Percentiles rank a stretch among this genome's conserved stretches.
These are phyloP conservation scores for Betula pendula DNA, from an alignment of 306 rosid genomes.

Conservation along the genomic window DNA sequence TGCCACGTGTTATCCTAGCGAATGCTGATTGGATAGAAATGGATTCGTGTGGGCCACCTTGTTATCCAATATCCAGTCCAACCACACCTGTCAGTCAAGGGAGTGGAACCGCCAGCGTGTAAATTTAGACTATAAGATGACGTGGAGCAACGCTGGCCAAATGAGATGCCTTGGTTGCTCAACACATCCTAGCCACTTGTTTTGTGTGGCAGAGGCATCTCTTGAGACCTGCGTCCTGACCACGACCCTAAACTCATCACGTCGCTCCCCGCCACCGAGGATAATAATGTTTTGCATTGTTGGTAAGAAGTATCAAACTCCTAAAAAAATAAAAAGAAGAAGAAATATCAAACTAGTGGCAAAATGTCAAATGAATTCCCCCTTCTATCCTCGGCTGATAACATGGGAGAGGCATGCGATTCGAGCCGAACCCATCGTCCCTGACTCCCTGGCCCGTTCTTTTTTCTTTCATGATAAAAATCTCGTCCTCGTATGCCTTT, in stretches of 20 bases:
- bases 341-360: not conserved
- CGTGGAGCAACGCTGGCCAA: constrained; percentile 15
- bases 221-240: not conserved
- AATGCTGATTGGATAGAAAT: not conserved
- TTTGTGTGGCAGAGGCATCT: constrained; percentile 24
- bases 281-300: not conserved
- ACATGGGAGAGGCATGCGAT: not conserved
- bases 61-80: not conserved
- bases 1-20: not conserved
- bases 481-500: too few species aligned
- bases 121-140: not conserved
- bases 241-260: not conserved
- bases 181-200: not conserved
- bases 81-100: too few species aligned
- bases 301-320: not conserved
- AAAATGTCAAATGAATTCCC: not conserved
- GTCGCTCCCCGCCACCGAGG: too few species aligned
- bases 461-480: too few species aligned
- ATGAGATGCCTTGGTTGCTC: not conserved
- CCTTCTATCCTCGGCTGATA: not conserved
- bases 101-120: not conserved
- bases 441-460: too few species aligned
- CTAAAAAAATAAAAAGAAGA: too few species aligned
- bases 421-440: not conserved
- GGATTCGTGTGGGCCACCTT: not conserved